Base-by-base conservation (phyloP, 768 basidiomycete genomes). In the Boletellus sp. region DNA sequence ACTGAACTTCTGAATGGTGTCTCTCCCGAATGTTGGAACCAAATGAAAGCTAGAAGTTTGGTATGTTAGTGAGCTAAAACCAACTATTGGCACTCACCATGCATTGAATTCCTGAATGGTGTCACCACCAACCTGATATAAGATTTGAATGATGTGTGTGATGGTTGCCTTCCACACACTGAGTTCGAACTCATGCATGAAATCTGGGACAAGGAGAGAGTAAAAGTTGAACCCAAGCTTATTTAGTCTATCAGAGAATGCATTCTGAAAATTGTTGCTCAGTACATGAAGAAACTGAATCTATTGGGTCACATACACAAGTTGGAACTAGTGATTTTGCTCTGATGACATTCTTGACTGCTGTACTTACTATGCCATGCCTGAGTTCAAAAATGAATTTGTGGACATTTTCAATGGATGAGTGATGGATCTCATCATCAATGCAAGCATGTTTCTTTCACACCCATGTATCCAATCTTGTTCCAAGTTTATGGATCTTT, bases 171-270 rank as follows among this genome's bases (percentile, higher is more conserved):
- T 72, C 66, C 68, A 71, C 0, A 64, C 60, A 1, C 72, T 69
- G 0, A 72, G 54, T 24, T 73, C 68, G 17, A 68, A 61, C 40
- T 72, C 63, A 31, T 71, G 71, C 38, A 72, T 45, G 6, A 71
- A 47, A 13, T 73, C 70, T 0, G 61, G 59, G 0, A 62, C 55
- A 3, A 71, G 54, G 47, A 72, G 56, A 0, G 36, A 22, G 48
- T 63, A 57, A 16, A 64, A 60, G 26, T 71, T 43, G 24, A 72
- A 59, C 0, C 62, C 61, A 16, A 59, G 51, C 0, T 39, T 1
- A 0, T 46, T 26, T 1, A 69, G 55, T 7, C 42, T 48, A 8
- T 53, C 42, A 0, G 64, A 72, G 34, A 73, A 72, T 2, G 70
- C 61, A 50, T 64, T 72, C 69, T 71, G 31, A 26, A 17, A 26